A percentile compares a stretch with the other conserved stretches of the same genome.
These are phyloP conservation scores for Gymnopilus dilepis DNA, from an alignment of 768 basidiomycete species.

Conservation along the genomic window DNA sequence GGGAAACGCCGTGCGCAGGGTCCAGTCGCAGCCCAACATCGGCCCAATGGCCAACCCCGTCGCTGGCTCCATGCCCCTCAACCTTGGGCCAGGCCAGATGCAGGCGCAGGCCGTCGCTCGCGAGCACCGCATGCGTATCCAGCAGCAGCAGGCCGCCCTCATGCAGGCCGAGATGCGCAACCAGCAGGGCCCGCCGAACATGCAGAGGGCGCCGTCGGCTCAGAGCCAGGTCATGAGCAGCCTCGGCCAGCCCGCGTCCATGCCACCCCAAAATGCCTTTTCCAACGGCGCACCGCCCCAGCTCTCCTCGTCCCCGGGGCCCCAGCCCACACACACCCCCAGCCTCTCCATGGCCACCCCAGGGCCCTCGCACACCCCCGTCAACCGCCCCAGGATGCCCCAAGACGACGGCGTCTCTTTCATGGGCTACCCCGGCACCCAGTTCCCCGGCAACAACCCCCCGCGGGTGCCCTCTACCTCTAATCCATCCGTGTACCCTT, in stretches of 20 bases:
- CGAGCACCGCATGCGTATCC: constrained; percentile 34
- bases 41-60: constrained; percentile 43
- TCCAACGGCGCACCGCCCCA: constrained; percentile 41
- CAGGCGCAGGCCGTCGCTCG: constrained; percentile 39
- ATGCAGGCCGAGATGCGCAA: constrained; percentile 46
- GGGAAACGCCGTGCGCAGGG: constrained; percentile 49
- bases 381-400: constrained; percentile 48
- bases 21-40: constrained; percentile 60
- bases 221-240: constrained; percentile 55
- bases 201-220: constrained; percentile 48
- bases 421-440: constrained; percentile 44
- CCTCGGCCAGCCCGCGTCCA: constrained; percentile 42
- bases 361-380: constrained; percentile 44
- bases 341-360: constrained; percentile 43
- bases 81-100: constrained; percentile 46
- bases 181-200: constrained; percentile 46
- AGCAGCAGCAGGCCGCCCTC: constrained; percentile 43
- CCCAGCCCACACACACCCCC: constrained; percentile 46
- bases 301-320: constrained; percentile 48
- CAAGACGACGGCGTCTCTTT: constrained; percentile 52
- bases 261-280: constrained; percentile 40
- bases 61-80: constrained; percentile 42
- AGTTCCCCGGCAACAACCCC: constrained; percentile 34
- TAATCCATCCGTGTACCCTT: constrained; percentile 17
- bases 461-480: constrained; percentile 20